Conservation (phyloP, 2,329 filamentous ascomycete genomes). For the Cryphonectria naterciae region DNA sequence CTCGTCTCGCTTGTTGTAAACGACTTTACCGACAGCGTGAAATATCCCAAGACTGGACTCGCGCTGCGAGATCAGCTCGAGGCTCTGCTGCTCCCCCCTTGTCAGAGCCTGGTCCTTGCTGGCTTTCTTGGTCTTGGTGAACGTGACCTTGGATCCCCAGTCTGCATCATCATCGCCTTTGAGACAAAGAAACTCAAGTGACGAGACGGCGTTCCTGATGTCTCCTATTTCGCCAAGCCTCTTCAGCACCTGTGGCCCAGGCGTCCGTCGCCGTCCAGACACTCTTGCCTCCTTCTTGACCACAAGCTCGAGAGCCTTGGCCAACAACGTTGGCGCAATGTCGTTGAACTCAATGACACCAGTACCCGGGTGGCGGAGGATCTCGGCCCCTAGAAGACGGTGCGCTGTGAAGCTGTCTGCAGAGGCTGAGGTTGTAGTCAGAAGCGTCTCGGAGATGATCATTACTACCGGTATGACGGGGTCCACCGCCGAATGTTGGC, state of each 20-base stretch:
- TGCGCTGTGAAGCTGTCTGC: conserved; percentile 94
- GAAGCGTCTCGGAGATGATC: conserved; percentile 86
- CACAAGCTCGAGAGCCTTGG: conserved; percentile 80
- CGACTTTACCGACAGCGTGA: conserved; percentile 91
- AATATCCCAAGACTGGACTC: conserved; percentile 93
- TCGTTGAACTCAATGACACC: conserved; percentile 89
- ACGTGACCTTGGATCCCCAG: conserved; percentile 75
- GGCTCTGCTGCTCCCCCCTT: conserved; percentile 74
- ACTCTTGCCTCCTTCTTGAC: conserved; percentile 83
- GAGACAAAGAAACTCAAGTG: conserved; percentile 88
- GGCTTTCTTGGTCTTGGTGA: conserved; percentile 69
- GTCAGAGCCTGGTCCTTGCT: conserved; percentile 66
- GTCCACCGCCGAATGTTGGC: conserved; percentile 46
- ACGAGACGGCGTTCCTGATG: conserved; percentile 88
- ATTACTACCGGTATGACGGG: conserved; percentile 77
- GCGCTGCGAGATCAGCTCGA: conserved; percentile 81
- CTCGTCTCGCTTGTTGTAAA: conserved; percentile 90
- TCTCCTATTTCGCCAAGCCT: conserved; percentile 85
- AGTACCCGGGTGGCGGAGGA: conserved; percentile 79
- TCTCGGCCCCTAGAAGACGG: conserved; percentile 82
- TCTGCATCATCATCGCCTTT: conserved; percentile 75
- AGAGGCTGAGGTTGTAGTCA: conserved; percentile 82
- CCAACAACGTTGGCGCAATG: conserved; percentile 82
- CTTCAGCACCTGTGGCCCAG: conserved; percentile 78
- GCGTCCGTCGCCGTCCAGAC: conserved; percentile 74